Base-by-base conservation (phyloP, 352 stramenopile species). In the Phytopythium delawarense region DNA sequence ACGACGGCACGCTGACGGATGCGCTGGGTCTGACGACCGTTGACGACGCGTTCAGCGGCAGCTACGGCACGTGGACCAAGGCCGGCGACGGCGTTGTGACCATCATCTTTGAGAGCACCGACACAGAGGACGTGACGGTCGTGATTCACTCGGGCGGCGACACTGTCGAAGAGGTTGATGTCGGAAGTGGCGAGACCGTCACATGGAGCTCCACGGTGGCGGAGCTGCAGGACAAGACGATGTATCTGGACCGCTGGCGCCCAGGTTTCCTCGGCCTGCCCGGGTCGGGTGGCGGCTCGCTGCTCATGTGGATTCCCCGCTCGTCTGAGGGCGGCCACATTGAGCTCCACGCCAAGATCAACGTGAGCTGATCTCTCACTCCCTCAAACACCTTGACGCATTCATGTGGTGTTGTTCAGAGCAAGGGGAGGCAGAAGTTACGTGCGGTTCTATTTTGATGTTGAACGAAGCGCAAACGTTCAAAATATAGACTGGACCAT, bases 161-260 rank as follows among this genome's bases (percentile, higher is more conserved):
- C 7, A 71, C 73, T 12, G 64, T 83, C 37, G 67, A 59, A 5
- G 58, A 74, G 2, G 69, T 88, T 2, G 4, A 67, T 16, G 70
- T 88, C 13, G 53, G 54, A 9, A 61, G 62, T 7, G 78, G 78
- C 9, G 18, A 64, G 39, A 88, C 63, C 0, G 74, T 73, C 16
- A 63, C 40, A 12, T 88, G 78, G 78, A 78, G 42, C 0, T 75
- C 73, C 1, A 72, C 61, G 0, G 71, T 88, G 23, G 21, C 61
- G n/a, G 37, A 66, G 9, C 51, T 88, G 28, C 53, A 72, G 52
- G 68, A 72, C 58, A 87, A 84, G 73, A 91, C 82, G 12, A 28
- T 89, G 51, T 91, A 88, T 65, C 35, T 89, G 55, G 79, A 88
- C 72, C 79, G 81, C 9, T 90, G 79, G 77, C 80, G 83, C 7